Evolutionary conservation across 371 early-diverging fungal genomes (phyloP), one percentile per base, ranked within the genome.

Genomic region (Basidiobolus heterosporus): DNA sequence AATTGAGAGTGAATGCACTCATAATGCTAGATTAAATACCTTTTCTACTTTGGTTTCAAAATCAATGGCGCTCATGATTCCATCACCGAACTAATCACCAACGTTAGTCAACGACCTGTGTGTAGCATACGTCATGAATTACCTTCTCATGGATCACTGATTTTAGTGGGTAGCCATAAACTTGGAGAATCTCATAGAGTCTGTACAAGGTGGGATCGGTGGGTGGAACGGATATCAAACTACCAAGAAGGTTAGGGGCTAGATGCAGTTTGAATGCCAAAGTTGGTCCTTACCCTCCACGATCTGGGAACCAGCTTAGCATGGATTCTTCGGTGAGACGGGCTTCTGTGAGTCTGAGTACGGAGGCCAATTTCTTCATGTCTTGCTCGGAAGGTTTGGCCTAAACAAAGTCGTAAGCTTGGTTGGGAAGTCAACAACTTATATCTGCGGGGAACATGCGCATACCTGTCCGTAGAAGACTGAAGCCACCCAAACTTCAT

Each of bases 381-480:
- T 75, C 73, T 47, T 65, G 57, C 47, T 57, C 45, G 38, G 64
- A 59, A 37, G 64, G 64, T 53, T 76, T 60, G 42, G 75, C 68
- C 71, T 71, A 52, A 4, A 5, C 23, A 16, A 21, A n/a, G 17
- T 36, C 14, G 2, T 17, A 36, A 15, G 17, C 38, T 16, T 22
- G 24, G 13, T 35, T 16, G n/a, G 24, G 46, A 39, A 40, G 19
- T 39, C 2, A 50, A 23, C n/a, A 23, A 14, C 11, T 7, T 11
- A 6, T 39, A 18, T 40, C 0, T 18, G 2, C 6, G 15, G 11
- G 15, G 16, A 40, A 19, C 6, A 14, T 45, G 8, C 1, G 2
- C 18, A 52, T 59, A 70, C 75, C 61, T 74, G 72, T 17, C 80
- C 80, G 54, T 78, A 80, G 52, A 80, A 80, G n/a, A 80, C 60